phyloP scores from a whole-genome alignment of 768 basidiomycete genomes.

The Austroboletus eburneus region DNA sequence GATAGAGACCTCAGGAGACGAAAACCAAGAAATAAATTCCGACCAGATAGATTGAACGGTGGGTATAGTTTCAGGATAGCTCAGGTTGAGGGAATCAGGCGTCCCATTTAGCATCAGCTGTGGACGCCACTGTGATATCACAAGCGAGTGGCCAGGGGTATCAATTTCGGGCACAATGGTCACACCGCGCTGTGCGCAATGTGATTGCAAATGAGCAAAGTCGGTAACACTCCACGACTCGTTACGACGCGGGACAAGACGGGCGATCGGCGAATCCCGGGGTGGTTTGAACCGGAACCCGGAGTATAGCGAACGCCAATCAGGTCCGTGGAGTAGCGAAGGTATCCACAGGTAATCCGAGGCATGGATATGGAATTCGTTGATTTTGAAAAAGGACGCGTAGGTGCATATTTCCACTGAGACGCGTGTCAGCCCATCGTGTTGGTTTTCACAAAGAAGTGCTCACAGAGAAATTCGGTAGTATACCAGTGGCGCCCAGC shows the following conservation, averaged over 20 bases:
- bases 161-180: slow-evolving; percentile 42
- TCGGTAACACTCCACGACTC: slow-evolving; percentile 36
- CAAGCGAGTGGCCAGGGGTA: slow-evolving; percentile 41
- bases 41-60: slow-evolving; percentile 42
- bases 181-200: slow-evolving; percentile 36
- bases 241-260: slow-evolving; percentile 36
- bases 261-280: slow-evolving; percentile 28
- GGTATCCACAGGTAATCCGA: slow-evolving; percentile 44
- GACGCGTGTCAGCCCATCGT: background rate
- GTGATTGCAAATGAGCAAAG: slow-evolving; percentile 34
- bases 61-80: slow-evolving; percentile 39
- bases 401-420: slow-evolving; percentile 42
- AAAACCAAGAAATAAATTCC: slow-evolving; percentile 38
- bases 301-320: slow-evolving; percentile 40
- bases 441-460: background rate
- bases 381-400: slow-evolving; percentile 43
- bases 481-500: slow-evolving; percentile 44
- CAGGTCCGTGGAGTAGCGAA: slow-evolving; percentile 33
- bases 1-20: slow-evolving; percentile 40
- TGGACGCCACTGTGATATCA: slow-evolving; percentile 44
- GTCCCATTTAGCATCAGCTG: slow-evolving; percentile 34
- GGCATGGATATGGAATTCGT: slow-evolving; percentile 42
- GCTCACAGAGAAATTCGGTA: slow-evolving; percentile 35
- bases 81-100: slow-evolving; percentile 37
- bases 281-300: slow-evolving; percentile 40